Base-by-base conservation (phyloP, 352 stramenopile species). In the Blastocystis sp. region DNA sequence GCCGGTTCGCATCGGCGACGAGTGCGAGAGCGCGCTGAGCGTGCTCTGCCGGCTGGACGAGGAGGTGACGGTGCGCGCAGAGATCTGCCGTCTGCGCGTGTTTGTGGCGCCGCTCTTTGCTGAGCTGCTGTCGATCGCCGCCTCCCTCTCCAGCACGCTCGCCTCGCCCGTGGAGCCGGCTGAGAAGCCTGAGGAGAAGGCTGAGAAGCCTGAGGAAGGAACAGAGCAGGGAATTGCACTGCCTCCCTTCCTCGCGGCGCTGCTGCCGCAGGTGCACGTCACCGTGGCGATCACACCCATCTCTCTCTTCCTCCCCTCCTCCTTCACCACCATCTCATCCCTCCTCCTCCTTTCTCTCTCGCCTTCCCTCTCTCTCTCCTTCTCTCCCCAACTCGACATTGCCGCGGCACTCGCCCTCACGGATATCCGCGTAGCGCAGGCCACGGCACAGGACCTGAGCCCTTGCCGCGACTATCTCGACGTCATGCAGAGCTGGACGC, bases 271-370 rank as follows among this genome's bases (percentile, higher is more conserved):
- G 28, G 54, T 84, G 10, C 57, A 43, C 45, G 28, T 84, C 3
- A 54, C 38, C 6, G 14, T 84, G 24, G 17, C 57, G 19, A 54
- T 70, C 52, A 63, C 65, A 7, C 74, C 74, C 3, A 2, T 84
- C 24, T 59, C 57, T 54, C 11, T 84, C 28, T 84, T 60, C 60
- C n/a, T 84, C 48, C n/a, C 74, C 45, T 84, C 74, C 9, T 84
- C 74, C 24, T 84, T 84, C 60, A 52, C 54, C 14, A 1, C 3
- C 0, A 28, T 19, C 19, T 40, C 74, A 3, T 34, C 74, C 17
- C 45, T 84, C 1, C 38, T 84, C 24, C 38, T 84, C 19, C 2
- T 84, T 3, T 69, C 34, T 48, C 2, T 84, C 2, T 54, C 45
- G 45, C 54, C 66, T 2, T 38, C 65, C 61, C 54, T 43, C 21